A percentile compares a stretch with the other conserved stretches of the same genome.
Conservation (phyloP, 257 asterid species). For the Capsicum pubescens region DNA sequence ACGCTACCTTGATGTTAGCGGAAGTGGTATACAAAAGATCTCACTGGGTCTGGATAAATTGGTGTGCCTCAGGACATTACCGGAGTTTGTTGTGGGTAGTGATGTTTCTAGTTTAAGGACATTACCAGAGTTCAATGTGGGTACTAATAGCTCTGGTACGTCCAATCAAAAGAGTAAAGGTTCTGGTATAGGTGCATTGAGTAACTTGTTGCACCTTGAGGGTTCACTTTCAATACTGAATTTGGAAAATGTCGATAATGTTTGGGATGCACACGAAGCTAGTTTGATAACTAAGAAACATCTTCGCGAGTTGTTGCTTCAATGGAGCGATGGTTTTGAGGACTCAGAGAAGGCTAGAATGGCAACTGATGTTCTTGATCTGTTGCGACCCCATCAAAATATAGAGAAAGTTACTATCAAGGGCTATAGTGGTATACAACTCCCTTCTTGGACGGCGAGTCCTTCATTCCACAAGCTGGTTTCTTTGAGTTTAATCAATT, state of each 20-base stretch:
- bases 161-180: neutral
- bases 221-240: constrained; percentile 47
- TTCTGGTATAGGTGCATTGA: constrained; percentile 43
- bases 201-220: constrained; percentile 49
- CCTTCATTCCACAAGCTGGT: constrained; percentile 44
- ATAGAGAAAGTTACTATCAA: constrained; percentile 40
- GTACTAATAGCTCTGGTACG: neutral
- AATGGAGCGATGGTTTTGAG: constrained; percentile 46
- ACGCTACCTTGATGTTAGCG: constrained; percentile 48
- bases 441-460: constrained; percentile 54
- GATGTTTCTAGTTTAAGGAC: neutral
- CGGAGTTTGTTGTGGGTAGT: constrained; percentile 46
- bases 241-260: constrained; percentile 45
- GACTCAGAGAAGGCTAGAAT: constrained; percentile 40
- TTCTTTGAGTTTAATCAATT: constrained; percentile 44
- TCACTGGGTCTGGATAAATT: constrained; percentile 42
- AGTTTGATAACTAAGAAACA: constrained; percentile 42
- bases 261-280: constrained; percentile 55
- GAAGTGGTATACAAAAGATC: constrained; percentile 49
- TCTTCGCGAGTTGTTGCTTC: constrained; percentile 35
- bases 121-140: neutral
- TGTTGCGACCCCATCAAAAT: constrained; percentile 53
- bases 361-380: constrained; percentile 48
- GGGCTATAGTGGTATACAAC: constrained; percentile 42
- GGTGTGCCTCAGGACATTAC: constrained; percentile 45